These are phyloP conservation scores for Furcasterigmium furcatum DNA, from an alignment of 2,329 filamentous ascomycete genomes.

Conservation along the genomic window DNA sequence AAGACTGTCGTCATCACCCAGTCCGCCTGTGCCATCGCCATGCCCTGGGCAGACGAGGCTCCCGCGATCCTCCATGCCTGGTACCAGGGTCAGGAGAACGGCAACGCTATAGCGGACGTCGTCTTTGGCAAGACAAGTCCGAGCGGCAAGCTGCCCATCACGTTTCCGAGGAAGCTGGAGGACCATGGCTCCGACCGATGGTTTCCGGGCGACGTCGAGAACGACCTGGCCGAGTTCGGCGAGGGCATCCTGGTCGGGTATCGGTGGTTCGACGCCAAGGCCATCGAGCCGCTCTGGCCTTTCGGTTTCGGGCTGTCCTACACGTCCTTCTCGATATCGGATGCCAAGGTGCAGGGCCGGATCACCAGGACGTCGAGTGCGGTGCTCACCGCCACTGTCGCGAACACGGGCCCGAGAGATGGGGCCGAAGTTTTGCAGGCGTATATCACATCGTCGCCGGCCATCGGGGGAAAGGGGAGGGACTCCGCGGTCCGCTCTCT, in stretches of 20 bases:
- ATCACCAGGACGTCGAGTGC: too few species aligned
- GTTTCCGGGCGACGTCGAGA: slow-evolving; percentile 53
- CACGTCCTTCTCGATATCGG: slow-evolving; percentile 63
- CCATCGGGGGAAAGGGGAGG: neutral
- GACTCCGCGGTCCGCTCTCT: slow-evolving; percentile 7
- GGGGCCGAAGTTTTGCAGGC: slow-evolving; percentile 17
- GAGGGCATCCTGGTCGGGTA: slow-evolving; percentile 69
- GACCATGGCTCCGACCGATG: slow-evolving; percentile 70
- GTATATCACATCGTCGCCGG: slow-evolving; percentile 36
- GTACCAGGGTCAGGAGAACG: slow-evolving; percentile 68
- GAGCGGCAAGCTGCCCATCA: slow-evolving; percentile 59
- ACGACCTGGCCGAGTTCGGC: slow-evolving; percentile 50
- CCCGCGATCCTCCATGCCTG: slow-evolving; percentile 62
- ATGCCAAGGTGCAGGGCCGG: slow-evolving; percentile 54
- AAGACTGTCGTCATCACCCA: slow-evolving; percentile 61
- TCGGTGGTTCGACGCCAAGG: slow-evolving; percentile 53
- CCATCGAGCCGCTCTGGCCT: slow-evolving; percentile 47
- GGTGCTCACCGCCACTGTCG: rapidly evolving
- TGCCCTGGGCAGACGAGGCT: slow-evolving; percentile 52
- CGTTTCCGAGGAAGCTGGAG: slow-evolving; percentile 58
- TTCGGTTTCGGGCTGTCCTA: slow-evolving; percentile 69
- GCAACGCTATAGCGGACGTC: slow-evolving; percentile 64
- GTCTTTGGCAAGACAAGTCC: slow-evolving; percentile 62
- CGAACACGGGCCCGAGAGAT: neutral
- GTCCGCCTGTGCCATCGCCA: slow-evolving; percentile 56